A percentile compares a stretch with the other conserved stretches of the same genome.
phyloP scores from a whole-genome alignment of 768 basidiomycete genomes.

The Rhodotorula paludigena region DNA sequence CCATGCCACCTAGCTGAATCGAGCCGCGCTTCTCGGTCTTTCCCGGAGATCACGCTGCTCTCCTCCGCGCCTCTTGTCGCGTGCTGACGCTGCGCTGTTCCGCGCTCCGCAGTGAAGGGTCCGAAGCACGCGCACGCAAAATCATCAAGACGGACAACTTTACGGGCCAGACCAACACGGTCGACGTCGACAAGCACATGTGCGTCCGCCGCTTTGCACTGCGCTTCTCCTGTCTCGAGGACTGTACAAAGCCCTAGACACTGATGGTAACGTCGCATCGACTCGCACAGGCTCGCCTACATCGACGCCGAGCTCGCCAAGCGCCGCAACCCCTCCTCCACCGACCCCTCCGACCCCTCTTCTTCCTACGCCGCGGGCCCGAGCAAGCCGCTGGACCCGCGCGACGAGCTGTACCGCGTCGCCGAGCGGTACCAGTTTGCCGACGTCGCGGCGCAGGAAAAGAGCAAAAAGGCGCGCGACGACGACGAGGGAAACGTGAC shows the following conservation, averaged over 20 bases:
- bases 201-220: conserved; percentile 49
- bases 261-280: background rate
- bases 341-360: too few relatives aligned
- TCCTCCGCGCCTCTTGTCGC: too few relatives aligned
- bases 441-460: conserved; percentile 22
- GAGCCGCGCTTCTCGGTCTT: too few relatives aligned
- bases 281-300: conserved; percentile 76
- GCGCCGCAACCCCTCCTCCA: conserved; percentile 53
- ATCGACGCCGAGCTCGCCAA: conserved; percentile 89
- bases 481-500: conserved; percentile 87
- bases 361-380: background rate
- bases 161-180: conserved; percentile 89
- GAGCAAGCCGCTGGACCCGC: conserved; percentile 55
- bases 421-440: conserved; percentile 53
- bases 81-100: background rate
- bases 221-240: too few relatives aligned
- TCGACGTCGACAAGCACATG: conserved; percentile 99
- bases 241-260: too few relatives aligned
- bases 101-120: conserved; percentile 58
- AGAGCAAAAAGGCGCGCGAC: conserved; percentile 39
- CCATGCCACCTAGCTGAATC: too few relatives aligned
- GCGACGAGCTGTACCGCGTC: conserved; percentile 70
- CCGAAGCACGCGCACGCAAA: conserved; percentile 62
- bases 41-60: too few relatives aligned
- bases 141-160: conserved; percentile 66